phyloP scores from a whole-genome alignment of 352 stramenopile genomes.

The Pythium aphanidermatum region DNA sequence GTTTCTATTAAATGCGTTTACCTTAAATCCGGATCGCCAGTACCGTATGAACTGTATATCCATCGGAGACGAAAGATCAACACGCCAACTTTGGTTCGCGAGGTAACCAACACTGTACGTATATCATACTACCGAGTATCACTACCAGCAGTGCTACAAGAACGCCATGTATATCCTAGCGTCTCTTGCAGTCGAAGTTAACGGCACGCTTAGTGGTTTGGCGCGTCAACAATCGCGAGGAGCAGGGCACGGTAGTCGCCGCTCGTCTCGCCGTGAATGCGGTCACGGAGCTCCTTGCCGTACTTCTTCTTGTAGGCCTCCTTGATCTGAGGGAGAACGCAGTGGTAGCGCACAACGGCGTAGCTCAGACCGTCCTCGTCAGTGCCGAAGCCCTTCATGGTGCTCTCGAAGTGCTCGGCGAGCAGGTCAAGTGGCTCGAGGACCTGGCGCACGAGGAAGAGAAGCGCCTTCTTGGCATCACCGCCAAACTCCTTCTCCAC shows the following conservation, averaged over 20 bases:
- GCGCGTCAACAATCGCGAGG: conserved; percentile 44
- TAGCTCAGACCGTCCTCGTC: conserved; percentile 57
- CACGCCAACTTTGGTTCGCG: too few relatives aligned
- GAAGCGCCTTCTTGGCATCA: conserved; percentile 41
- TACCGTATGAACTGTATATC: too few relatives aligned
- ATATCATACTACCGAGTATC: too few relatives aligned
- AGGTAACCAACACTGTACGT: too few relatives aligned
- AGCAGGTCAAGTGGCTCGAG: conserved; percentile 52
- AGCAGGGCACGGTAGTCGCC: conserved; percentile 71
- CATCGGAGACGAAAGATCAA: too few relatives aligned
- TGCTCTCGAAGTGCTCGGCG: conserved; percentile 61
- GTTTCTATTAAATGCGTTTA: conserved; percentile 7
- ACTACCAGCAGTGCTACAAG: not conserved
- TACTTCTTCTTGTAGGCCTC: conserved; percentile 76
- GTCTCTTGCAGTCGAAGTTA: not conserved
- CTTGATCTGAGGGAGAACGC: conserved; percentile 64
- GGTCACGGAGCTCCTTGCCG: conserved; percentile 69
- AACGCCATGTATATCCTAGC: too few relatives aligned
- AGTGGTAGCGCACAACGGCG: conserved; percentile 72
- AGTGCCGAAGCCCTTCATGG: conserved; percentile 72
- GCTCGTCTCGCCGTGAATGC: conserved; percentile 75
- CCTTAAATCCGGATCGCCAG: conserved; percentile 4
- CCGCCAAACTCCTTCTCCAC: conserved; percentile 66
- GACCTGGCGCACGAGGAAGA: conserved; percentile 60
- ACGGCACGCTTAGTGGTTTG: conserved; percentile 19